Conservation (phyloP, 2,329 filamentous ascomycete species). For the Claviceps spartinae region DNA sequence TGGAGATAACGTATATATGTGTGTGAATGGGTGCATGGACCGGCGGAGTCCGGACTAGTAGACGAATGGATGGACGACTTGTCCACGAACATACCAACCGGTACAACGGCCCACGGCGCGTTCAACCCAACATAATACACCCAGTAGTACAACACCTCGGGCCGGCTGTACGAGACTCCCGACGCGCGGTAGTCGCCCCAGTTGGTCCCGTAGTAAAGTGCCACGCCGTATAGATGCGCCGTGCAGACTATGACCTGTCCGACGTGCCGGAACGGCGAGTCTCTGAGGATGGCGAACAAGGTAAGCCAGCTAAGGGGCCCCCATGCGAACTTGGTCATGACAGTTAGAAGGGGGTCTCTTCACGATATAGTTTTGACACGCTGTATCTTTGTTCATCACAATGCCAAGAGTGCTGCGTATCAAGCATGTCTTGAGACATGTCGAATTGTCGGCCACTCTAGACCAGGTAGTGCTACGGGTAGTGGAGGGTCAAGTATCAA, state of each 20-base stretch:
- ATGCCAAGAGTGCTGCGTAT: too few relatives aligned
- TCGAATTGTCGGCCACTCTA: too few relatives aligned
- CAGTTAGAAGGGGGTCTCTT: too few relatives aligned
- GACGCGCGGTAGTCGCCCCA: conserved; percentile 31
- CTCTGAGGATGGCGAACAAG: conserved; percentile 29
- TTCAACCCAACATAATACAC: conserved; percentile 50
- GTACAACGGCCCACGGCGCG: conserved; percentile 44
- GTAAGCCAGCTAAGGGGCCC: conserved; percentile 43
- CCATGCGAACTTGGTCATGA: conserved; percentile 31
- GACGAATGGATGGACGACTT: not conserved
- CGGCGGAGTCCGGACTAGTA: not conserved
- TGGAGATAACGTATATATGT: not conserved
- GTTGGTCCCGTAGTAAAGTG: conserved; percentile 48
- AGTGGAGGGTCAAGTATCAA: too few relatives aligned
- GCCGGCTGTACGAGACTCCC: conserved; percentile 39
- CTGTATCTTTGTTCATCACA: too few relatives aligned
- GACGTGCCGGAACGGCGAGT: conserved; percentile 33
- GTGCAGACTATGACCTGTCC: conserved; percentile 37
- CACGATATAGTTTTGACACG: too few relatives aligned
- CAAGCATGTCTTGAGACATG: too few relatives aligned
- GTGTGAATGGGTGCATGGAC: not conserved
- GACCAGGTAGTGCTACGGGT: too few relatives aligned
- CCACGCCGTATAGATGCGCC: conserved; percentile 47
- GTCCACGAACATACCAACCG: conserved; percentile 25
- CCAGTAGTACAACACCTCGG: conserved; percentile 49